Percentiles rank a stretch among this genome's conserved stretches.
These are phyloP conservation scores for Tolypocladium endophyticum DNA, from an alignment of 2,329 filamentous ascomycete species.

Conservation along the genomic window DNA sequence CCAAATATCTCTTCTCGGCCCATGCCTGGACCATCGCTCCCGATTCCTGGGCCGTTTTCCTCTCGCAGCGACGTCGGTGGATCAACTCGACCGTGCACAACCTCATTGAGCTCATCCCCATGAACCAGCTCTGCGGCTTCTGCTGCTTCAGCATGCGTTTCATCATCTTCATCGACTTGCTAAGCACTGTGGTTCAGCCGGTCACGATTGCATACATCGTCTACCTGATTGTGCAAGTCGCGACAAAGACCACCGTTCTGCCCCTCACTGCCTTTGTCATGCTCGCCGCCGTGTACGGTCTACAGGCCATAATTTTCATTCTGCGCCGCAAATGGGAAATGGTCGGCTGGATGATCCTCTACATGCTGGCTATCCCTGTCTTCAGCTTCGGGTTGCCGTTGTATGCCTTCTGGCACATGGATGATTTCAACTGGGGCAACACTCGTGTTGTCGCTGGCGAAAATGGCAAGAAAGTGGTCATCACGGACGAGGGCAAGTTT, in stretches of 20 bases:
- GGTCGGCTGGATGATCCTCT: conserved; percentile 98
- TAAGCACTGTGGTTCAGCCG: conserved; percentile 86
- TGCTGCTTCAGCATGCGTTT: conserved; percentile 99
- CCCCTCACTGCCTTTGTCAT: conserved; percentile 84
- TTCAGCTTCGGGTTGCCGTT: conserved; percentile 85
- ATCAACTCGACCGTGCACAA: conserved; percentile 99
- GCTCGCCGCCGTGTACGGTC: conserved; percentile 89
- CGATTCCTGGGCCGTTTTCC: conserved; percentile 86
- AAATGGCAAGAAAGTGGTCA: conserved; percentile 80
- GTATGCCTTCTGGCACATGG: conserved; percentile 99
- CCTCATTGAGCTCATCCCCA: conserved; percentile 84
- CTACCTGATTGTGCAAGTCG: conserved; percentile 74
- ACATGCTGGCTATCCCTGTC: conserved; percentile 80
- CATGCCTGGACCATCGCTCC: conserved; percentile 97
- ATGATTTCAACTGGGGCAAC: conserved; percentile 99
- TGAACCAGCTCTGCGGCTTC: conserved; percentile 94
- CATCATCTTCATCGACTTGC: conserved; percentile 85
- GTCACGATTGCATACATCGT: conserved; percentile 82
- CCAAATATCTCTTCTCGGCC: conserved; percentile 87
- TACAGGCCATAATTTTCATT: conserved; percentile 96
- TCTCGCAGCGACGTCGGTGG: conserved; percentile 97
- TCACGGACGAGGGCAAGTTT: conserved; percentile 96
- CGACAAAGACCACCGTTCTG: conserved; percentile 50
- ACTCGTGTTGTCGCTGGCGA: conserved; percentile 95
- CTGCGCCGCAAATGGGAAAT: conserved; percentile 97